Evolutionary conservation across 306 rosid species (phyloP).

Genomic region (Canavalia ensiformis): DNA sequence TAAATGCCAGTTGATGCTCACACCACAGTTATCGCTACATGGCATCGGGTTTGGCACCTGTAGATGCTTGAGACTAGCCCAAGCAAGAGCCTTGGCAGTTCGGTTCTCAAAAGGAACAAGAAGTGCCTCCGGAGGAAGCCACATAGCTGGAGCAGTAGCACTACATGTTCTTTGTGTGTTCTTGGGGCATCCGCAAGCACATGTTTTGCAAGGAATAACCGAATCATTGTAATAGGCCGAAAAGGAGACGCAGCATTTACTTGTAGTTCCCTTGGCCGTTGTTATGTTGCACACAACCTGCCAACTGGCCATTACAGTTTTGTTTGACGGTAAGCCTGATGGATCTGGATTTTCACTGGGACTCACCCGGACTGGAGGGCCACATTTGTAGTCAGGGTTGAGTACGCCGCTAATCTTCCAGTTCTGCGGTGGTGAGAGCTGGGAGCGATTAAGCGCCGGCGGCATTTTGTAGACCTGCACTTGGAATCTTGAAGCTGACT

Average conservation of each 20-base stretch:
- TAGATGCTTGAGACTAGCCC: conserved; percentile 77
- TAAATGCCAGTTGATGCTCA: conserved; percentile 92
- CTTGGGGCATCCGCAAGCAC: conserved; percentile 95
- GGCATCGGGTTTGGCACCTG: conserved; percentile 75
- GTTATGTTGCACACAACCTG: conserved; percentile 97
- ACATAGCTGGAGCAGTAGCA: conserved; percentile 74
- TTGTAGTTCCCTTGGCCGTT: conserved; percentile 55
- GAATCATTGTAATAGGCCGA: conserved; percentile 92
- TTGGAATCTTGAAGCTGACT: conserved; percentile 82
- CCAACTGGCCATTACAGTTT: conserved; percentile 92
- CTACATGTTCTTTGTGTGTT: conserved; percentile 71
- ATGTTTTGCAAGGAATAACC: conserved; percentile 91
- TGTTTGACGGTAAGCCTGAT: conserved; percentile 68
- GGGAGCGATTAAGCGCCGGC: conserved; percentile 76
- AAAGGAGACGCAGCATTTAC: conserved; percentile 94
- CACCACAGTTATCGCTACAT: conserved; percentile 94
- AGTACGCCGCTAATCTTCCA: conserved; percentile 82
- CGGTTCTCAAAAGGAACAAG: conserved; percentile 96
- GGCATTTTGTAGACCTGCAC: conserved; percentile 95
- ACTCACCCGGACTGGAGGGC: conserved; percentile 82
- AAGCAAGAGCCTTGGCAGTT: conserved; percentile 66
- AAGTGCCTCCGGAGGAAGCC: conserved; percentile 84
- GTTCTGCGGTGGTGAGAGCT: conserved; percentile 82
- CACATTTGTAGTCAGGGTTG: conserved; percentile 86
- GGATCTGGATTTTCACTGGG: conserved; percentile 75